Evolutionary conservation across 306 rosid genomes (phyloP).

Genomic region (Amphicarpaea edgeworthii): DNA sequence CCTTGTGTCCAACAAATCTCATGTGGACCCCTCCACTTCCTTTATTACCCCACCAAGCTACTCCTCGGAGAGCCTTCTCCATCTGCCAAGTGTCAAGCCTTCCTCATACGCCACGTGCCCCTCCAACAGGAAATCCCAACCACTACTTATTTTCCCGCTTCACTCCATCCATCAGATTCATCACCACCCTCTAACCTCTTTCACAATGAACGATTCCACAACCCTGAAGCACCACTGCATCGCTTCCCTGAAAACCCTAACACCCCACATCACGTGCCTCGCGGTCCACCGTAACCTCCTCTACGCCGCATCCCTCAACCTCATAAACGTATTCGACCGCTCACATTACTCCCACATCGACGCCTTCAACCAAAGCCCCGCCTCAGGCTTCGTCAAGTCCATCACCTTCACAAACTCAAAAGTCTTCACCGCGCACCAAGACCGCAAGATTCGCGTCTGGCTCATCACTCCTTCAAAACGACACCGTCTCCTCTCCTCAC

Average conservation of each 20-base stretch:
- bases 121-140: slow-evolving; percentile 13
- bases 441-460: slow-evolving; percentile 73
- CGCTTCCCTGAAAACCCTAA: slow-evolving; percentile 47
- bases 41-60: slow-evolving; percentile 41
- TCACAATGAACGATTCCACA: slow-evolving; percentile 23
- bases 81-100: slow-evolving; percentile 24
- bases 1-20: slow-evolving; percentile 33
- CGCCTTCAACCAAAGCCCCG: slow-evolving; percentile 52
- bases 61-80: not conserved
- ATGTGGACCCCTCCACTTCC: slow-evolving; percentile 52
- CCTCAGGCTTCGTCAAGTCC: slow-evolving; percentile 70
- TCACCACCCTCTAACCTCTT: too few relatives aligned
- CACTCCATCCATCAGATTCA: too few relatives aligned
- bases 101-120: slow-evolving; percentile 1
- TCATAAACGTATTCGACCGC: slow-evolving; percentile 62
- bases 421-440: slow-evolving; percentile 79
- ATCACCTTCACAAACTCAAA: slow-evolving; percentile 51
- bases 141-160: slow-evolving; percentile 49
- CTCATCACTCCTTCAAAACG: slow-evolving; percentile 35
- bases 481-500: slow-evolving; percentile 61
- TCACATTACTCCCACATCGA: slow-evolving; percentile 48
- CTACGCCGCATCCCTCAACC: slow-evolving; percentile 64
- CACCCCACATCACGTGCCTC: slow-evolving; percentile 60
- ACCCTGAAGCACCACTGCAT: slow-evolving; percentile 24
- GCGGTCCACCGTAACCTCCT: slow-evolving; percentile 65